Evolutionary conservation across 768 basidiomycete genomes (phyloP).

Genomic region (Auriscalpium vulgare): DNA sequence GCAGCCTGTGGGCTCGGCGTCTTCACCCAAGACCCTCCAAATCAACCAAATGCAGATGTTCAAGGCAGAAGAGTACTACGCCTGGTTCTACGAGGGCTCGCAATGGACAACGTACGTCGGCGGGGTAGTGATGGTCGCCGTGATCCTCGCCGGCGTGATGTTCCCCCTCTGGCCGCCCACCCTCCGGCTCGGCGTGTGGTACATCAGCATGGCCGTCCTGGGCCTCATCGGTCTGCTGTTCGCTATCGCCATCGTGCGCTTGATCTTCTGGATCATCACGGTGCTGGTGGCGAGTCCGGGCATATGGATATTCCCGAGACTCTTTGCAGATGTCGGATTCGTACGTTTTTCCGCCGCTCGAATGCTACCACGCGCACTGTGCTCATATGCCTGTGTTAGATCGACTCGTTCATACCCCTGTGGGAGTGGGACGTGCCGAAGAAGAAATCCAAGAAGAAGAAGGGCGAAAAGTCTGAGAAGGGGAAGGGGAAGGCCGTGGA

Average conservation of each 20-base stretch:
- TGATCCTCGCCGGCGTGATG: conserved; percentile 97
- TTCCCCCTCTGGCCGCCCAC: conserved; percentile 97
- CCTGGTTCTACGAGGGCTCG: conserved; percentile 94
- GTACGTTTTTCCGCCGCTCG: conserved; percentile 43
- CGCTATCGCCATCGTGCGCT: conserved; percentile 78
- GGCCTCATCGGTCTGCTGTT: conserved; percentile 88
- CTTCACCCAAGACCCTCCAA: conserved; percentile 73
- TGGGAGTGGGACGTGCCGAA: conserved; percentile 94
- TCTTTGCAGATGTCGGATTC: conserved; percentile 98
- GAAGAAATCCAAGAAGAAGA: conserved; percentile 62
- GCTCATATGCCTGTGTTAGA: conserved; percentile 34
- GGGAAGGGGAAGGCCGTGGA: conserved; percentile 27
- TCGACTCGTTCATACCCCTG: conserved; percentile 93
- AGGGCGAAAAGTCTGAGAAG: conserved; percentile 44
- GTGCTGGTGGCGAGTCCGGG: conserved; percentile 78
- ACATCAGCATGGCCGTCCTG: conserved; percentile 82
- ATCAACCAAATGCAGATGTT: conserved; percentile 80
- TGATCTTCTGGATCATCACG: conserved; percentile 94
- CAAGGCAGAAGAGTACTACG: conserved; percentile 76
- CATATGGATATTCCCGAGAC: conserved; percentile 97
- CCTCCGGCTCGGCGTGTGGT: conserved; percentile 93
- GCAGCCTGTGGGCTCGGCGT: conserved; percentile 47
- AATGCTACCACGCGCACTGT: background rate
- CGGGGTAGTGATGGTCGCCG: conserved; percentile 81
- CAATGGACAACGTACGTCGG: conserved; percentile 91